Evolutionary conservation across 2,329 filamentous ascomycete species (phyloP), one percentile per base, ranked within the genome.

Genomic region (Metarhizium guizhouense): DNA sequence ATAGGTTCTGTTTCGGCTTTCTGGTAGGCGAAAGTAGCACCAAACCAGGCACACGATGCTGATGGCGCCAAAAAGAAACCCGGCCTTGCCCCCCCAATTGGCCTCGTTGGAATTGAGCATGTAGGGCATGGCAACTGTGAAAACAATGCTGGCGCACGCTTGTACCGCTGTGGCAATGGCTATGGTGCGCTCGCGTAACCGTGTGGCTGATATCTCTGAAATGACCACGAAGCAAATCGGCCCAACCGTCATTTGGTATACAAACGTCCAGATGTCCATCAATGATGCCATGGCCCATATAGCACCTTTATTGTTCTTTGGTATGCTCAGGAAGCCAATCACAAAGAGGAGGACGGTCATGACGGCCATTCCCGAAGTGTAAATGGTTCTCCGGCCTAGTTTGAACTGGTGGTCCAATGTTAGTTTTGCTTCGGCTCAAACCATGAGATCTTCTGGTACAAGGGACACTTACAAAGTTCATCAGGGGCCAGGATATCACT

Each of bases 191-290:
- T 65, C 63, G 0, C 69, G 65, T 3, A 72, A 60, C 4, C 69
- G 64, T 14, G 68, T 67, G 0, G 70, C 68, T 0, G 70, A 71
- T 8, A 72, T 70, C 55, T 73, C 69, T 32, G 72, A 65, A 3
- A 74, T 69, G 49, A 75, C 65, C 20, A 70, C 72, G 65, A 73
- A 75, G 55, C 69, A 69, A 36, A 75, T 71, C 4, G 73, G 73
- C 0, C 73, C 73, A 32, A 74, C 69, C 2, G 69, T 68, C 65
- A 73, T 71, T 36, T 70, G 70, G 60, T 74, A 75, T 16, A 68
- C 58, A 54, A 72, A 68, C 1, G 73, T 70, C 72, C 73, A 78
- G 47, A 74, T 63, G 51, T 77, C 59, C 51, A 71, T 68, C 8
- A 76, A 64, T 1, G 66, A 63, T 0, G 71, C 70, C 57, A 74